Conservation (phyloP, 148 eudicot species). For the Rhododendron griersonianum region DNA sequence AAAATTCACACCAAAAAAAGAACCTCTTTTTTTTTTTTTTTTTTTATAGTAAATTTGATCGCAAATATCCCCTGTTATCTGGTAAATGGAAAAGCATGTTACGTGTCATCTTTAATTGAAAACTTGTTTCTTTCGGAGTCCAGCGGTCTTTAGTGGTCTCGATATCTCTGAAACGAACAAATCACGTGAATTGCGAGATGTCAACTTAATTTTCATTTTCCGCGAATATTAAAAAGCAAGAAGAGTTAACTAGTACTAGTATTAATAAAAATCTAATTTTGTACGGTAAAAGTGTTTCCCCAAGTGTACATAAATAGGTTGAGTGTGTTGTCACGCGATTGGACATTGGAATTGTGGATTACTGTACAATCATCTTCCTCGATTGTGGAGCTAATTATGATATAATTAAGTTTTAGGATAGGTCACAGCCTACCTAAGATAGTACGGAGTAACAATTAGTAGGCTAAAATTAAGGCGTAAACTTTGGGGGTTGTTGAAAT, state of each 20-base stretch:
- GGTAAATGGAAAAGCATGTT: neutral
- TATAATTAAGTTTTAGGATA: neutral
- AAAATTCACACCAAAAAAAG: neutral
- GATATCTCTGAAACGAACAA: neutral
- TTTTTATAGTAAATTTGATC: neutral
- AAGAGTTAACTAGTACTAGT: neutral
- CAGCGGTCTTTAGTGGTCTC: neutral
- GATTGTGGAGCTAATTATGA: neutral
- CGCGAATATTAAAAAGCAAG: neutral
- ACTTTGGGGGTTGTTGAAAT: conserved; percentile 25
- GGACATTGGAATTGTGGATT: neutral
- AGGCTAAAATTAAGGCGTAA: conserved; percentile 36
- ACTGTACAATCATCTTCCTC: neutral
- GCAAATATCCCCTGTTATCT: neutral
- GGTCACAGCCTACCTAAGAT: conserved; percentile 2
- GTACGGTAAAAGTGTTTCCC: neutral
- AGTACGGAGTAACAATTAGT: conserved; percentile 9
- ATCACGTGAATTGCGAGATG: neutral
- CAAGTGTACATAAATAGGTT: neutral
- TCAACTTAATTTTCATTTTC: neutral
- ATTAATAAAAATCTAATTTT: neutral
- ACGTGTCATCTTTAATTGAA: neutral
- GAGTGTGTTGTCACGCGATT: neutral
- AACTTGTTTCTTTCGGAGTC: neutral
- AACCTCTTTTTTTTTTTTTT: no score